Conservation (phyloP, 2,329 filamentous ascomycete genomes). For the Elsinoe australis region DNA sequence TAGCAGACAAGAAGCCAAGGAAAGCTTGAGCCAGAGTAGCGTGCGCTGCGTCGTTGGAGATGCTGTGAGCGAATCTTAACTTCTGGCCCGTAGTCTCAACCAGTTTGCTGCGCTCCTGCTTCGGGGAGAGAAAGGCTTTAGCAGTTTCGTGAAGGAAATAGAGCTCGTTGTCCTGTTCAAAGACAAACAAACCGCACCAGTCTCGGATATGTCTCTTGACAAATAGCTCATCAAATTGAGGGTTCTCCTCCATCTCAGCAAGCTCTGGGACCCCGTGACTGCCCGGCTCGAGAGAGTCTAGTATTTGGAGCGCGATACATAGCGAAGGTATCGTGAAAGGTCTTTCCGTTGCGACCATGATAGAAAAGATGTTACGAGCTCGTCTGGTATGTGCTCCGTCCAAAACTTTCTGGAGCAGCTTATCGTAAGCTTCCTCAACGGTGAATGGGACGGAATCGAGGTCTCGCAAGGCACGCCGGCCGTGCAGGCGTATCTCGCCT, state of each 20-base stretch:
- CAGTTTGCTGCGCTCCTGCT: too few species aligned
- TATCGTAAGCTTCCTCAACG: not conserved
- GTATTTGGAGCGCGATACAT: not conserved
- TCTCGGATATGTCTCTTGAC: not conserved
- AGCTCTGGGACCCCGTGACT: not conserved
- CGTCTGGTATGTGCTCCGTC: not conserved
- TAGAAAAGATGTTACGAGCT: not conserved
- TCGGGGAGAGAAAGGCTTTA: not conserved
- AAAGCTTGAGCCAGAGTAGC: too few species aligned
- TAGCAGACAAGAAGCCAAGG: too few species aligned
- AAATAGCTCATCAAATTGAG: not conserved
- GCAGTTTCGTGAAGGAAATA: not conserved
- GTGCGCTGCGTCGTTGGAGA: too few species aligned
- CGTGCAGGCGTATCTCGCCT: too few species aligned
- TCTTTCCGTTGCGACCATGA: conserved; percentile 6
- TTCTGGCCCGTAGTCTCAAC: too few species aligned
- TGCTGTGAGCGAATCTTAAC: too few species aligned
- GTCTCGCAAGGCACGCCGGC: not conserved
- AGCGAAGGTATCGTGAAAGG: not conserved
- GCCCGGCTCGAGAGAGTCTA: too few species aligned
- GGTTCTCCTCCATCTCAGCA: not conserved
- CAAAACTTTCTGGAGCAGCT: not conserved
- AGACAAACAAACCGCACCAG: not conserved
- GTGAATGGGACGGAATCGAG: not conserved
- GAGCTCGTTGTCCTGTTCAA: not conserved